Percentiles rank a stretch among this genome's conserved stretches.
Evolutionary conservation across 805 yeast species (phyloP).

Genomic region (Candida jianshihensis): DNA sequence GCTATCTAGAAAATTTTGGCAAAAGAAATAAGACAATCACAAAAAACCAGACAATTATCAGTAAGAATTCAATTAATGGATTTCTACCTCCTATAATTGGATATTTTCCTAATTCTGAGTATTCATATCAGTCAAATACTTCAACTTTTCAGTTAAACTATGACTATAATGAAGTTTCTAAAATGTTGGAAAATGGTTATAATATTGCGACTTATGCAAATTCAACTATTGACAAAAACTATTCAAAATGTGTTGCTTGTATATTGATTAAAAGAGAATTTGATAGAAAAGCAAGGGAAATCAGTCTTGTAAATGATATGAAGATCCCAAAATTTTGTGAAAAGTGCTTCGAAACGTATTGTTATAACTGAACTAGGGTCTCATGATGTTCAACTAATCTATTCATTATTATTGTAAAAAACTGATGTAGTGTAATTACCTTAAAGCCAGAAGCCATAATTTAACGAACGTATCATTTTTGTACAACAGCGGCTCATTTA

Average conservation of each 20-base stretch:
- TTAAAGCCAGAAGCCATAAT: no score
- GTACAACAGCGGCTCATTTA: no score
- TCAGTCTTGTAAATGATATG: conserved; percentile 15
- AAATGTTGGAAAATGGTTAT: conserved; percentile 46
- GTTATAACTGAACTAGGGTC: conserved; percentile 31
- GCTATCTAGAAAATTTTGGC: conserved; percentile 27
- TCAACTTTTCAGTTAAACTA: conserved; percentile 55
- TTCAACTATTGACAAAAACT: conserved; percentile 29
- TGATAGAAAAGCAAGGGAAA: conserved; percentile 29
- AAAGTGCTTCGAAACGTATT: conserved; percentile 31
- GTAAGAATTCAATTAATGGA: conserved; percentile 5
- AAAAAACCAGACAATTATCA: no score
- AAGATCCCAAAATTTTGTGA: conserved; percentile 28
- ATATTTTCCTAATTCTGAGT: conserved; percentile 40
- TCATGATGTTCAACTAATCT: no score
- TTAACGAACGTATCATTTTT: no score
- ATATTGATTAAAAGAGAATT: conserved; percentile 45
- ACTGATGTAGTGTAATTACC: no score
- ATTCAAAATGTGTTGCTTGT: conserved; percentile 48
- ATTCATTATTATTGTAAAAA: no score
- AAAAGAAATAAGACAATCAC: conserved; percentile 2
- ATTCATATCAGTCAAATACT: conserved; percentile 40
- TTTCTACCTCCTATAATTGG: conserved; percentile 47
- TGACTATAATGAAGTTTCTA: conserved; percentile 32
- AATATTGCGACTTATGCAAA: conserved; percentile 41